A percentile compares a stretch with the other conserved stretches of the same genome.
Evolutionary conservation across 225 moss, liverwort and hornwort species (phyloP).

Genomic region (Takakia lepidozioides): DNA sequence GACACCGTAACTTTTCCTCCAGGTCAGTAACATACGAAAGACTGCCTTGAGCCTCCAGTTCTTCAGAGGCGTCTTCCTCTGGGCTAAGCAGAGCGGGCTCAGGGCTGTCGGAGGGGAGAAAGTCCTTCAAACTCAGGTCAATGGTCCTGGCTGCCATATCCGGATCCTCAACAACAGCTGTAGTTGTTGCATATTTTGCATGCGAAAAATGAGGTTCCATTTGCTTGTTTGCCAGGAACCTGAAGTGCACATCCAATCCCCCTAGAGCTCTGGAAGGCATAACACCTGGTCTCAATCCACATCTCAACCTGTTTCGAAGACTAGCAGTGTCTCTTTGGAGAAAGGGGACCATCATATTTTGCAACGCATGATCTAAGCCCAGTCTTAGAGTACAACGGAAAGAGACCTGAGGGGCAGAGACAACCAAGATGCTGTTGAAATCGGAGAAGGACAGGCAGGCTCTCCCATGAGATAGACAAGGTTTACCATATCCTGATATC

Average conservation of each 20-base stretch:
- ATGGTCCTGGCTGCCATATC: background rate
- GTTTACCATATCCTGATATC: no score
- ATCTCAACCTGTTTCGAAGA: no score
- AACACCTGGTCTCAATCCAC: no score
- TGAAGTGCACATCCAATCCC: background rate
- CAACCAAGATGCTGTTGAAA: no score
- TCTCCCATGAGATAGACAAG: no score
- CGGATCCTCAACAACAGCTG: constrained; percentile 8
- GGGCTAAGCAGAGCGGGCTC: constrained; percentile 5
- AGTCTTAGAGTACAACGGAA: no score
- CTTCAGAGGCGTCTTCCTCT: constrained; percentile 12
- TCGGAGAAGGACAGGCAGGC: no score
- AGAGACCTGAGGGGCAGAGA: no score
- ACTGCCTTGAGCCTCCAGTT: constrained; percentile 10
- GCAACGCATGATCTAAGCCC: no score
- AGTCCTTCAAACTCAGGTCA: constrained; percentile 2
- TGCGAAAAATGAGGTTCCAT: background rate
- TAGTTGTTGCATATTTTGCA: constrained; percentile 15
- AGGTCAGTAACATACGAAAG: constrained; percentile 35
- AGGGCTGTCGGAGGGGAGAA: constrained; percentile 9
- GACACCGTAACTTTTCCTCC: constrained; percentile 48
- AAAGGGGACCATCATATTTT: no score
- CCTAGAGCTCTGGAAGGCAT: background rate
- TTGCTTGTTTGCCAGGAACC: constrained; percentile 2
- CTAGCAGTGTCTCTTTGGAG: no score